Percentiles rank a stretch among this genome's conserved stretches.
Evolutionary conservation across 768 basidiomycete species (phyloP).

Genomic region (Cystoderma amianthinum): DNA sequence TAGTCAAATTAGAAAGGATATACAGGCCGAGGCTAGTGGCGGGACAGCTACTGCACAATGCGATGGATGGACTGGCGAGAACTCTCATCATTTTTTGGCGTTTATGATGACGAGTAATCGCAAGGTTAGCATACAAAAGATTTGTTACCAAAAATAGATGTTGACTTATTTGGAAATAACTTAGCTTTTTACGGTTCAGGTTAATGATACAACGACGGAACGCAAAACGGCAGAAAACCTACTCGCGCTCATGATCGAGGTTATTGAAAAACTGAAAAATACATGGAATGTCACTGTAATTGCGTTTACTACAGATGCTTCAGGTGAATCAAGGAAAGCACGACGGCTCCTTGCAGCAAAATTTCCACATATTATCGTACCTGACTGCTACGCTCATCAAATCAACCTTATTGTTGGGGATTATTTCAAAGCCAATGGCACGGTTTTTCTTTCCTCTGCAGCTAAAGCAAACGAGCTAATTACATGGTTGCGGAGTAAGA

Average conservation of each 20-base stretch:
- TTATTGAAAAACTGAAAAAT: constrained; percentile 11
- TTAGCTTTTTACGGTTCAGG: constrained; percentile 21
- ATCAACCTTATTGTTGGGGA: constrained; percentile 31
- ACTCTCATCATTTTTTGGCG: constrained; percentile 21
- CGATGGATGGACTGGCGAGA: constrained; percentile 28
- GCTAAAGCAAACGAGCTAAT: constrained; percentile 27
- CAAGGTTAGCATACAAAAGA: constrained; percentile 8
- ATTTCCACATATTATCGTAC: constrained; percentile 16
- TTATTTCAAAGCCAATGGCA: constrained; percentile 21
- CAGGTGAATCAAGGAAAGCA: constrained; percentile 24
- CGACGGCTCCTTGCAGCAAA: constrained; percentile 7
- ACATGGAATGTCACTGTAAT: constrained; percentile 19
- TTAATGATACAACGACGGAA: constrained; percentile 22
- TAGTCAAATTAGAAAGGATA: constrained; percentile 4
- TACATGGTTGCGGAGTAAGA: constrained; percentile 29
- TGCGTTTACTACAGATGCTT: constrained; percentile 25
- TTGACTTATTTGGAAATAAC: constrained; percentile 1
- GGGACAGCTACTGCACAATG: constrained; percentile 17
- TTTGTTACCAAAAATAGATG: background rate
- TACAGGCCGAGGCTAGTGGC: constrained; percentile 4
- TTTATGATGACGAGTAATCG: constrained; percentile 18
- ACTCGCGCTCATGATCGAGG: constrained; percentile 11
- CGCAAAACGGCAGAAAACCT: constrained; percentile 22
- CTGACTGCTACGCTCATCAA: constrained; percentile 24
- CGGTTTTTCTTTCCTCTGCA: constrained; percentile 12